Conservation (phyloP, 2,329 filamentous ascomycete genomes). For the Ophiobolus disseminans region DNA sequence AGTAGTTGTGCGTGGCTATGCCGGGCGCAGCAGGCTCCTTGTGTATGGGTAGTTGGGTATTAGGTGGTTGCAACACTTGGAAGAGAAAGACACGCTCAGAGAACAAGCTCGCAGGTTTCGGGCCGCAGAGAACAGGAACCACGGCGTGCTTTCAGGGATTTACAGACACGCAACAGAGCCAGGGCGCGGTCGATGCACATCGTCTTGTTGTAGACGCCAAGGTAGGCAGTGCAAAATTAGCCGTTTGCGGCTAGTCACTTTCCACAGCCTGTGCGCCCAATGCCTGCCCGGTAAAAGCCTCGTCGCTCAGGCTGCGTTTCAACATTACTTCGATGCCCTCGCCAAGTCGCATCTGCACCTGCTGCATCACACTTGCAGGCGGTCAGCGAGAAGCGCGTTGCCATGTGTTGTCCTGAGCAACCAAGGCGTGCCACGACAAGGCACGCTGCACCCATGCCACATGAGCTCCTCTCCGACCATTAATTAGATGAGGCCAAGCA, state of each 20-base stretch:
- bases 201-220: too few relatives aligned
- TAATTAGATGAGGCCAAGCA: slow-evolving; percentile 26
- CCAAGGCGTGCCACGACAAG: slow-evolving; percentile 5
- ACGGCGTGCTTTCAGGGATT: too few relatives aligned
- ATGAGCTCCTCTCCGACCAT: slow-evolving; percentile 12
- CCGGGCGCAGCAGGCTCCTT: slow-evolving; percentile 12
- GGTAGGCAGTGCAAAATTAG: background rate
- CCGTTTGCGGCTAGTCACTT: background rate
- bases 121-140: too few relatives aligned
- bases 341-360: slow-evolving; percentile 4
- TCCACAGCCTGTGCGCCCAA: background rate
- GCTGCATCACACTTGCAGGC: background rate
- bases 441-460: slow-evolving; percentile 10
- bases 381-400: background rate
- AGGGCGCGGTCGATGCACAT: too few relatives aligned
- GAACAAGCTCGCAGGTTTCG: too few relatives aligned
- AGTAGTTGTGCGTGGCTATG: slow-evolving; percentile 4
- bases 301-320: slow-evolving; percentile 1
- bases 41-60: too few relatives aligned
- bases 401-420: slow-evolving; percentile 4
- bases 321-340: background rate
- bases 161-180: too few relatives aligned
- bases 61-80: too few relatives aligned
- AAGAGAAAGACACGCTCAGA: background rate
- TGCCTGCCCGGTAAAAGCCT: background rate